Evolutionary conservation across 2,329 filamentous ascomycete genomes (phyloP), one percentile per base, ranked within the genome.

Genomic region (Fusarium subtropicale): DNA sequence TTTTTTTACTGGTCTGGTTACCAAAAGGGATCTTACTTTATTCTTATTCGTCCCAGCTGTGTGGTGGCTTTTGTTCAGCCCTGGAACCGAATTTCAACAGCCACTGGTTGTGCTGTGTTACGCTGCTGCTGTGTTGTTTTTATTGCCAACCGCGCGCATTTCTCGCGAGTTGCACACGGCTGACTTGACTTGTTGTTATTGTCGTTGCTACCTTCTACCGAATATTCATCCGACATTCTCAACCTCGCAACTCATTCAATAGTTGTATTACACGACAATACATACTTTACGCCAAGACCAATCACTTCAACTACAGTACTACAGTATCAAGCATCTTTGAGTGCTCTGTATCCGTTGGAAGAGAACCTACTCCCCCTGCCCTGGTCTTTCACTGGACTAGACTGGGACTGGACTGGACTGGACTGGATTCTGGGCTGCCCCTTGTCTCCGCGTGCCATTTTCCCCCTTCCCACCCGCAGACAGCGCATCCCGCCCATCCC

Each of bases 381-480:
- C 57, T 26, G 30, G 47, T 62, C 56, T 48, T 60, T 47, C 26
- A 46, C 56, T 65, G 54, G 55, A 26, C 62, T 60, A 65, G 61
- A 59, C 66, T 60, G 38, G 48, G 47, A 52, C 51, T 59, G 45
- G 60, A 64, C 47, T 51, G 47, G 47, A 50, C 41, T 60, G 59
- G 59, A 56, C 56, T 63, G 36, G 64, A 41, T 36, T 66, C 56
- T 63, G 36, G 58, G 44, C 36, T 66, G 36, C 71, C 70, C 71
- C 71, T 72, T 64, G 68, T 67, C 71, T 67, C 59, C 59, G 68
- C 59, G 67, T 52, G 15, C 39, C 36, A 20, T 72, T 68, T 44
- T 58, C 63, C 62, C 64, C 70, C 64, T 68, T 56, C 67, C 46
- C 65, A 62, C 69, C 59, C 61, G 57, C 66, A 64, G 53, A 60